phyloP scores from a whole-genome alignment of 139 green algal species.

The Prasinococcaceae sp. region DNA sequence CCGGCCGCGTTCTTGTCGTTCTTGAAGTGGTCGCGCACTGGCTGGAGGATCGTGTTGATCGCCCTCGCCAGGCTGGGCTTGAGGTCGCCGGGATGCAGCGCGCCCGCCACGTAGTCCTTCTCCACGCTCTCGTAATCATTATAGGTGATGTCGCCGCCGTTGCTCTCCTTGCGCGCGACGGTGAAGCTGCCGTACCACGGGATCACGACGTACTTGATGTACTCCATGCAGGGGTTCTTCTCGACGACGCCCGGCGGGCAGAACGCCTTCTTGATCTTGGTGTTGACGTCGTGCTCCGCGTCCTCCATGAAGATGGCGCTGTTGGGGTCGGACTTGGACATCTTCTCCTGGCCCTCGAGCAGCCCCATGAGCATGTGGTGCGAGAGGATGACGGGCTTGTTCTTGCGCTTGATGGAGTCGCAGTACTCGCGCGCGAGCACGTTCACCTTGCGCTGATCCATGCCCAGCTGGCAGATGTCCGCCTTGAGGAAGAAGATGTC shows the following conservation, averaged over 20 bases:
- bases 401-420: constrained; percentile 81
- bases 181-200: constrained; percentile 75
- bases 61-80: constrained; percentile 53
- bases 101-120: constrained; percentile 62
- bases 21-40: constrained; percentile 90
- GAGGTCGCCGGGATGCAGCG: constrained; percentile 43
- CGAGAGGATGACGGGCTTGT: constrained; percentile 93
- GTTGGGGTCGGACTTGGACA: constrained; percentile 94
- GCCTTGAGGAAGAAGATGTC: constrained; percentile 99
- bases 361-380: constrained; percentile 45
- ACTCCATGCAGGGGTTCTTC: constrained; percentile 89
- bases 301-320: constrained; percentile 84
- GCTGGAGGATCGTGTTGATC: constrained; percentile 81
- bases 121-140: constrained; percentile 46
- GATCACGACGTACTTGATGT: constrained; percentile 81
- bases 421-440: constrained; percentile 92
- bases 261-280: constrained; percentile 97
- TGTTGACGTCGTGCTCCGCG: constrained; percentile 62
- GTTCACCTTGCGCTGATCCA: constrained; percentile 99
- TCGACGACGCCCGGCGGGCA: constrained; percentile 56
- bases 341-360: constrained; percentile 93
- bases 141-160: constrained; percentile 73
- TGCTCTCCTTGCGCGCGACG: constrained; percentile 40
- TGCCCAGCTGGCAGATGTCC: constrained; percentile 98
- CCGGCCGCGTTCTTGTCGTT: constrained; percentile 74